Evolutionary conservation across 202 grass and related monocot genomes (phyloP).

Genomic region (Cymbopogon flexuosus): DNA sequence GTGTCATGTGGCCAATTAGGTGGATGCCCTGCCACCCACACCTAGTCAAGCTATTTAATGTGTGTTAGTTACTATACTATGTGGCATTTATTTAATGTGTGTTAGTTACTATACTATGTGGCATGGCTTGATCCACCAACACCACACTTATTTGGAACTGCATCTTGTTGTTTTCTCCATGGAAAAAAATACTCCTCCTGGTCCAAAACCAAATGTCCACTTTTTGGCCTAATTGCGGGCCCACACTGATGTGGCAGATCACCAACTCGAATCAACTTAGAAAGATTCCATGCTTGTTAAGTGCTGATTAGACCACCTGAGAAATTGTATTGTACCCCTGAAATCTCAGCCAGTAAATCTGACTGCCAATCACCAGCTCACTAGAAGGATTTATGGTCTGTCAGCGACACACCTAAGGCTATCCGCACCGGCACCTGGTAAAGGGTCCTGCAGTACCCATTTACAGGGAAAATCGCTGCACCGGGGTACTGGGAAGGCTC

Average conservation of each 20-base stretch:
- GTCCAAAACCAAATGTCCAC: conserved; percentile 50
- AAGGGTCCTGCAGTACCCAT: too few species aligned
- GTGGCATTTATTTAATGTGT: conserved; percentile 21
- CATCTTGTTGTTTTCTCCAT: conserved; percentile 36
- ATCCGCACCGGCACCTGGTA: too few species aligned
- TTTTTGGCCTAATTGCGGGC: conserved; percentile 53
- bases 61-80: conserved; percentile 15
- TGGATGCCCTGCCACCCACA: conserved; percentile 34
- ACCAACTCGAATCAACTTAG: conserved; percentile 42
- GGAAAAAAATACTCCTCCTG: neutral
- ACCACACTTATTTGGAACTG: conserved; percentile 23
- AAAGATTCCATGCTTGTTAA: conserved; percentile 32
- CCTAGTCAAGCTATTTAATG: conserved; percentile 17
- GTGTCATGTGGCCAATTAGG: conserved; percentile 35
- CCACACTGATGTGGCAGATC: conserved; percentile 52
- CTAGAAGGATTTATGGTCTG: neutral
- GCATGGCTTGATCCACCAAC: conserved; percentile 29
- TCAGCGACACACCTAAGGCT: too few species aligned
- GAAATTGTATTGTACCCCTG: neutral
- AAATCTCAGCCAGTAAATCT: neutral
- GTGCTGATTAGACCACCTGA: neutral
- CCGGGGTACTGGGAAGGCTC: too few species aligned
- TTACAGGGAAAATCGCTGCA: too few species aligned
- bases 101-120: conserved; percentile 26
- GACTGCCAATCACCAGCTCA: too few species aligned